Conservation (phyloP, 2,329 filamentous ascomycete genomes). For the Alternaria ethzedia region DNA sequence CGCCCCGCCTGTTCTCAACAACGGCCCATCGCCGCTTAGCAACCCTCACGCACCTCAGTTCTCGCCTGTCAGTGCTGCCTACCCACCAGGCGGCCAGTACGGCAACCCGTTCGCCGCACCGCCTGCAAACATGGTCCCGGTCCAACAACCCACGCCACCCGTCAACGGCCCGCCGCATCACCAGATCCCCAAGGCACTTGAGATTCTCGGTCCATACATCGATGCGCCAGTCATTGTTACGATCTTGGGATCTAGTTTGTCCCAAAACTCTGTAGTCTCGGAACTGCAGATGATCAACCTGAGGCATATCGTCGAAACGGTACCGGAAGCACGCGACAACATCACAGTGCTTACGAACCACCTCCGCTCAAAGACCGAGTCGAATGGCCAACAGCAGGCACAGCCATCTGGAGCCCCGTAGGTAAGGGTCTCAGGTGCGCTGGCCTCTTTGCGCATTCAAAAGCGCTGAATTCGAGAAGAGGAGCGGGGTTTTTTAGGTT, state of each 20-base stretch:
- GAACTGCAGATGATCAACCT: constrained; percentile 75
- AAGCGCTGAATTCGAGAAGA: background rate
- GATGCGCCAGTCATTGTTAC: constrained; percentile 50
- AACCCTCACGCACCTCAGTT: constrained; percentile 45
- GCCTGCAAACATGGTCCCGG: constrained; percentile 11
- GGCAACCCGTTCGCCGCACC: constrained; percentile 28
- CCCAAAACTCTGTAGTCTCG: constrained; percentile 42
- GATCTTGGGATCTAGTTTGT: constrained; percentile 41
- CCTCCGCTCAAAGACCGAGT: constrained; percentile 19
- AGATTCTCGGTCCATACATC: constrained; percentile 54
- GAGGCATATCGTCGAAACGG: constrained; percentile 68
- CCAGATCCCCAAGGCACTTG: constrained; percentile 45
- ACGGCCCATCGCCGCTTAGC: constrained; percentile 36
- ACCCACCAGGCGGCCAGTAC: constrained; percentile 29
- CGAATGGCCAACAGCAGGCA: constrained; percentile 8
- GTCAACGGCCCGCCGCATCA: constrained; percentile 29
- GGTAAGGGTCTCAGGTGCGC: background rate
- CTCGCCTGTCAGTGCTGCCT: constrained; percentile 37
- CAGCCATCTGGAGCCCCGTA: constrained; percentile 5
- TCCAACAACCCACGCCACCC: constrained; percentile 16
- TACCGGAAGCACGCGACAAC: constrained; percentile 70
- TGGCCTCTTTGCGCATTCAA: background rate
- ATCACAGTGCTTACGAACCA: constrained; percentile 38
- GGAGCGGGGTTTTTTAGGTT: background rate
- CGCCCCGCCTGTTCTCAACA: constrained; percentile 23